Evolutionary conservation across 1,139 yeast species (phyloP).

Genomic region (Groenewaldozyma auringiensis): DNA sequence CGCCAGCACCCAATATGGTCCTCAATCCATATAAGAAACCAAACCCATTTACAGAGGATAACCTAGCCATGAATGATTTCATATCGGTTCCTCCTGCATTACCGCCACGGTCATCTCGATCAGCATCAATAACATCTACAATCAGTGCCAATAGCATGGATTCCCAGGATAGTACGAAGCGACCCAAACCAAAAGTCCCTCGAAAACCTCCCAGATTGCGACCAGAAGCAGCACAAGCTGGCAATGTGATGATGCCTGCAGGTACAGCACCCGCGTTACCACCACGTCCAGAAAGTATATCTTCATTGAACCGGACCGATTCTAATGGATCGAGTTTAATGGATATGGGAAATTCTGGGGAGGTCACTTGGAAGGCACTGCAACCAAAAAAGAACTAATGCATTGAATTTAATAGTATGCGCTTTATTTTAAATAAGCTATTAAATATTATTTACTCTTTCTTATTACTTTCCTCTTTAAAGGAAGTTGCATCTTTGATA

Average conservation of each 20-base stretch:
- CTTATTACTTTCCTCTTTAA: not conserved
- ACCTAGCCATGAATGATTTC: slow-evolving; percentile 20
- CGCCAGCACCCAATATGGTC: slow-evolving; percentile 35
- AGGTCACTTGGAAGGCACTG: slow-evolving; percentile 18
- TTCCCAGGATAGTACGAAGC: not conserved
- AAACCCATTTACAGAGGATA: slow-evolving; percentile 53
- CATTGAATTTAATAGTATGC: not conserved
- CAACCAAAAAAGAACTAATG: slow-evolving; percentile 12
- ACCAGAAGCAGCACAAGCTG: not conserved
- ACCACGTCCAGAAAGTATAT: not conserved
- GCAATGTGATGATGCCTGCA: slow-evolving; percentile 10
- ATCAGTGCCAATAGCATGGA: not conserved
- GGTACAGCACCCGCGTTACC: slow-evolving; percentile 1
- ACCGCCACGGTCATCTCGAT: slow-evolving; percentile 19
- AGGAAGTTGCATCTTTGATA: slow-evolving; percentile 9
- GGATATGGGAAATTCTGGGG: slow-evolving; percentile 11
- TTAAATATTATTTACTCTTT: no score
- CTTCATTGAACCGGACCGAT: not conserved
- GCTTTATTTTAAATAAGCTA: not conserved
- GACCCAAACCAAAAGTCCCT: slow-evolving; percentile 18
- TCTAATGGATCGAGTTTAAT: slow-evolving; percentile 12
- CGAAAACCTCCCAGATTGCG: slow-evolving; percentile 16
- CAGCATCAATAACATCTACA: not conserved
- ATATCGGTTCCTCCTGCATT: slow-evolving; percentile 13
- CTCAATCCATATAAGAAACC: slow-evolving; percentile 61